These are phyloP conservation scores for Dissophora globulifera DNA, from an alignment of 192 early-diverging fungal genomes.

Conservation along the genomic window DNA sequence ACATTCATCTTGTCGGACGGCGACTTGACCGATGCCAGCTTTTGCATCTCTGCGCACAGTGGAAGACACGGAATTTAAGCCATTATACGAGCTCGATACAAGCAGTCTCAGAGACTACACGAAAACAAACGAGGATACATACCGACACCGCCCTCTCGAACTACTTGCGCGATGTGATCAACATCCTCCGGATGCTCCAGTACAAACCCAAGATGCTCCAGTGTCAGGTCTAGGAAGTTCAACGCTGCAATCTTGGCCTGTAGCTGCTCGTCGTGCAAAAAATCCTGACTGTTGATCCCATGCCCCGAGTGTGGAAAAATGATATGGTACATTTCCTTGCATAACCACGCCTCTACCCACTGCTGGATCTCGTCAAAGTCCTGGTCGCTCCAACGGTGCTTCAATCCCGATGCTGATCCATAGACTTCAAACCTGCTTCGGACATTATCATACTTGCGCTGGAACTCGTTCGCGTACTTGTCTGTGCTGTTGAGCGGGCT, in stretches of 20 bases:
- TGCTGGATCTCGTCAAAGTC: slow-evolving; percentile 50
- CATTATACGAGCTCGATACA: background rate
- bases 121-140: background rate
- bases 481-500: slow-evolving; percentile 22
- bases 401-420: slow-evolving; percentile 37
- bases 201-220: slow-evolving; percentile 69
- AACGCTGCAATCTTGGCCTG: slow-evolving; percentile 75
- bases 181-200: slow-evolving; percentile 51
- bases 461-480: slow-evolving; percentile 40
- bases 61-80: background rate
- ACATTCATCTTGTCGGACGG: slow-evolving; percentile 59
- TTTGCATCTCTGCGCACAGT: slow-evolving; percentile 44
- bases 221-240: slow-evolving; percentile 67
- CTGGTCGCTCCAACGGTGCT: slow-evolving; percentile 30
- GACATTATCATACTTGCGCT: slow-evolving; percentile 43
- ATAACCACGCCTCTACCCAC: slow-evolving; percentile 59
- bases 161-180: slow-evolving; percentile 50
- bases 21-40: slow-evolving; percentile 48
- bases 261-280: slow-evolving; percentile 67
- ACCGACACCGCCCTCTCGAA: slow-evolving; percentile 52
- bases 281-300: slow-evolving; percentile 61
- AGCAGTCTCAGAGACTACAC: background rate
- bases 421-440: slow-evolving; percentile 37
- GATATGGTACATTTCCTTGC: slow-evolving; percentile 53
- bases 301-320: slow-evolving; percentile 45